A percentile compares a stretch with the other conserved stretches of the same genome.
These are phyloP conservation scores for Aspergillus sp. DNA, from an alignment of 2,329 filamentous ascomycete genomes.

Conservation along the genomic window DNA sequence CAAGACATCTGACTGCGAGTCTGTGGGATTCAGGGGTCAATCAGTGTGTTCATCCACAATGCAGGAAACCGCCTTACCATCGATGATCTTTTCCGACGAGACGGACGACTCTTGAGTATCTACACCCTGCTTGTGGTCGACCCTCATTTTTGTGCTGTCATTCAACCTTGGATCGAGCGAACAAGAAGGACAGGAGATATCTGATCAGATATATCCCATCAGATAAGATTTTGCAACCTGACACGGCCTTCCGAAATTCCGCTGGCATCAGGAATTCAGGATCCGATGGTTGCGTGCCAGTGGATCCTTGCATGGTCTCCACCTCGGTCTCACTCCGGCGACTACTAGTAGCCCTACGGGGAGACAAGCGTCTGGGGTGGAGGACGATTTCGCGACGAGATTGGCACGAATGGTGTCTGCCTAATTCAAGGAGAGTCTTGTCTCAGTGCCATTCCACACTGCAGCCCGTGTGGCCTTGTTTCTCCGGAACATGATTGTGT, in stretches of 20 bases:
- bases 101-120: not conserved
- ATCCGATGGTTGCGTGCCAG: not conserved
- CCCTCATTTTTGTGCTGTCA: not conserved
- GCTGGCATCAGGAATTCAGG: not conserved
- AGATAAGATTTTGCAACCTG: constrained; percentile 20
- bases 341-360: not conserved
- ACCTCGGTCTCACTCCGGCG: not conserved
- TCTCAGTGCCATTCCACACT: not conserved
- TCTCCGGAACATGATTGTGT: not conserved
- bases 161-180: not conserved
- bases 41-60: not conserved
- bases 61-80: not conserved
- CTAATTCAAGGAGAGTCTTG: not conserved
- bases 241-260: not conserved
- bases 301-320: not conserved
- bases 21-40: not conserved
- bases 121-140: constrained; percentile 4
- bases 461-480: not conserved
- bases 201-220: constrained; percentile 25
- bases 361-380: not conserved
- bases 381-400: not conserved
- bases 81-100: not conserved
- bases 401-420: not conserved
- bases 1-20: constrained; percentile 13
- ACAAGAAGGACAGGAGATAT: not conserved